A percentile compares a stretch with the other conserved stretches of the same genome.
Evolutionary conservation across 176 grass and related monocot genomes (phyloP).

Genomic region (Musa beccarii): DNA sequence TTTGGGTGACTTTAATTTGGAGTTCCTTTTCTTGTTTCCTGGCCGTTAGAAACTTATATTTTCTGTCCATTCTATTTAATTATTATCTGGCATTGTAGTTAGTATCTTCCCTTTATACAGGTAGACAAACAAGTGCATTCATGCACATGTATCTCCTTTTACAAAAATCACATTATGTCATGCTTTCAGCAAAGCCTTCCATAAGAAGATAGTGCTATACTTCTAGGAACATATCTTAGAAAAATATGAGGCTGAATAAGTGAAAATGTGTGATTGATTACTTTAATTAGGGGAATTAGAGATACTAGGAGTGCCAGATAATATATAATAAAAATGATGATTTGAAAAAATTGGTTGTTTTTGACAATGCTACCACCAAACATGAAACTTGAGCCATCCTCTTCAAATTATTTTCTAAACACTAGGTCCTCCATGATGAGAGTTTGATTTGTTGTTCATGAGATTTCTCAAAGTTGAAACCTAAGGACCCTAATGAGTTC

Average conservation of each 20-base stretch:
- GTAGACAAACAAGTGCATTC: background rate
- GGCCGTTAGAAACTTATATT: background rate
- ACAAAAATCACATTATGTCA: background rate
- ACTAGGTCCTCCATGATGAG: too few species aligned
- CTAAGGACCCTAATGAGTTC: too few species aligned
- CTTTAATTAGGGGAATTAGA: background rate
- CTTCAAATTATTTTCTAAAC: too few species aligned
- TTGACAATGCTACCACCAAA: too few species aligned
- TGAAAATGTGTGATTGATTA: background rate
- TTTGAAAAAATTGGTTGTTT: background rate
- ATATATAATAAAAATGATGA: background rate
- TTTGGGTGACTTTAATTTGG: conserved; percentile 7
- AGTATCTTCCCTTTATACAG: background rate
- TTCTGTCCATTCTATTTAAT: background rate
- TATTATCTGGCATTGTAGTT: background rate
- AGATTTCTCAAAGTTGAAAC: too few species aligned
- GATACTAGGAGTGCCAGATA: background rate
- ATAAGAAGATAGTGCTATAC: background rate
- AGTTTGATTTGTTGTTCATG: too few species aligned
- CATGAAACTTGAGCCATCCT: too few species aligned
- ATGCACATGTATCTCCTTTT: background rate
- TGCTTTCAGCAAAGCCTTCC: background rate
- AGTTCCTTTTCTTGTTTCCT: background rate
- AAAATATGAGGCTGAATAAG: background rate
- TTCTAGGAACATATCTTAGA: background rate